phyloP scores from a whole-genome alignment of 1,284 basidiomycete genomes.

The Cutaneotrichosporon cavernicola region DNA sequence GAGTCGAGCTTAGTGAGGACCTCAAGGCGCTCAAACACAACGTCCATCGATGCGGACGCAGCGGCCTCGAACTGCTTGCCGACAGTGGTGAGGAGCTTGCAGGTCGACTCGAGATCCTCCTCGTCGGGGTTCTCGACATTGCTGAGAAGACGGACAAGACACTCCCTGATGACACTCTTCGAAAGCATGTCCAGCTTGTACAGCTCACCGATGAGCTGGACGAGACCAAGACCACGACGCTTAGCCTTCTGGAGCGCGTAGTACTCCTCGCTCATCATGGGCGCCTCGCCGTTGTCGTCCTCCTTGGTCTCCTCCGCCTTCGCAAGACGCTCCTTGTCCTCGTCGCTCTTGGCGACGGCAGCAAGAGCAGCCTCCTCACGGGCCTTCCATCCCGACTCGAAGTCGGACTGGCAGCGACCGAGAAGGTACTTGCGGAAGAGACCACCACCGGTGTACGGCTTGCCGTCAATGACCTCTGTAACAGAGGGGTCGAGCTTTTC shows the following conservation, averaged over 20 bases:
- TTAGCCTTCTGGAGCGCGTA: slow-evolving; percentile 96
- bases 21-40: slow-evolving; percentile 89
- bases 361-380: slow-evolving; percentile 59
- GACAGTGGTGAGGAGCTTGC: slow-evolving; percentile 87
- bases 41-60: slow-evolving; percentile 76
- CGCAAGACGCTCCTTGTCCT: slow-evolving; percentile 59
- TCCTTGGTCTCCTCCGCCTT: slow-evolving; percentile 54
- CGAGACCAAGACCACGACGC: slow-evolving; percentile 91
- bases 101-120: slow-evolving; percentile 94
- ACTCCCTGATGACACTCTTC: slow-evolving; percentile 93
- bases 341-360: slow-evolving; percentile 58
- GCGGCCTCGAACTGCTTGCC: slow-evolving; percentile 73
- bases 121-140: slow-evolving; percentile 94
- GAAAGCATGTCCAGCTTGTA: slow-evolving; percentile 96
- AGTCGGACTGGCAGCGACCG: slow-evolving; percentile 91
- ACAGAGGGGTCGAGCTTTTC: slow-evolving; percentile 81
- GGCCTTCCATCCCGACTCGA: slow-evolving; percentile 74
- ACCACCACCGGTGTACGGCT: slow-evolving; percentile 79
- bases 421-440: slow-evolving; percentile 86
- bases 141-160: slow-evolving; percentile 87
- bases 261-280: slow-evolving; percentile 91
- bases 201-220: slow-evolving; percentile 96
- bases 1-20: slow-evolving; percentile 71
- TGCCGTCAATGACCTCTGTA: slow-evolving; percentile 82
- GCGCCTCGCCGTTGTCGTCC: slow-evolving; percentile 52